These are phyloP conservation scores for Curvularia lunata DNA, from an alignment of 2,329 filamentous ascomycete species.

Conservation along the genomic window DNA sequence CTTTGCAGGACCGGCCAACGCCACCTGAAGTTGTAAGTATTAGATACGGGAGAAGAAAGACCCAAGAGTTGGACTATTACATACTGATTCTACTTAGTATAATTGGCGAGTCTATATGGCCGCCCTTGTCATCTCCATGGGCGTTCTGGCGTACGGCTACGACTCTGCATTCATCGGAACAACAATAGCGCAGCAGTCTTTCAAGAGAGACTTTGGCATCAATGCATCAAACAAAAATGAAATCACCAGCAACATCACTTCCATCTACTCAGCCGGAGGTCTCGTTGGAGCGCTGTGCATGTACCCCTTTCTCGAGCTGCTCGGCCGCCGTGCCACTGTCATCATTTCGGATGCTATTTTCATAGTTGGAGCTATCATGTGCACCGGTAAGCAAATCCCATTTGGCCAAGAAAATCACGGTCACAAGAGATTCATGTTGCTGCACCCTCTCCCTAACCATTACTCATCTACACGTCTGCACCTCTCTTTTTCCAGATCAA, in stretches of 20 bases:
- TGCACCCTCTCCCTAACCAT: neutral
- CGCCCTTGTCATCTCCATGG: slow-evolving; percentile 58
- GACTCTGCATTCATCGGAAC: slow-evolving; percentile 63
- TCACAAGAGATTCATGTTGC: neutral
- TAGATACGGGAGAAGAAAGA: neutral
- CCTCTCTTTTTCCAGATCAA: neutral
- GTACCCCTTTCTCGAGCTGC: slow-evolving; percentile 53
- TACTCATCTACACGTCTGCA: neutral
- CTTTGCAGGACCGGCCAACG: slow-evolving; percentile 57
- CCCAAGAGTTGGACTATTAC: slow-evolving; percentile 9
- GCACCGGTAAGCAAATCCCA: slow-evolving; percentile 28
- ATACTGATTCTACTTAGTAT: slow-evolving; percentile 41
- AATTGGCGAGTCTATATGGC: slow-evolving; percentile 60
- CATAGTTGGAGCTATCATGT: slow-evolving; percentile 49
- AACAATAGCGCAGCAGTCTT: slow-evolving; percentile 59
- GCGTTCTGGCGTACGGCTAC: slow-evolving; percentile 55
- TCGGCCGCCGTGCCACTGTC: slow-evolving; percentile 60
- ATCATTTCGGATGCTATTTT: slow-evolving; percentile 56
- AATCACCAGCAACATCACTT: slow-evolving; percentile 58
- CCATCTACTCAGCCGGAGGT: slow-evolving; percentile 57
- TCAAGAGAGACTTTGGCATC: slow-evolving; percentile 54
- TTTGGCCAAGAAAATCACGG: neutral
- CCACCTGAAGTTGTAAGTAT: slow-evolving; percentile 57
- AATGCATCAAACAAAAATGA: slow-evolving; percentile 45
- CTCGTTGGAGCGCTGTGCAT: slow-evolving; percentile 60